Evolutionary conservation across 192 early-diverging fungal species (phyloP), one percentile per base, ranked within the genome.

Genomic region (Coemansia sp.): DNA sequence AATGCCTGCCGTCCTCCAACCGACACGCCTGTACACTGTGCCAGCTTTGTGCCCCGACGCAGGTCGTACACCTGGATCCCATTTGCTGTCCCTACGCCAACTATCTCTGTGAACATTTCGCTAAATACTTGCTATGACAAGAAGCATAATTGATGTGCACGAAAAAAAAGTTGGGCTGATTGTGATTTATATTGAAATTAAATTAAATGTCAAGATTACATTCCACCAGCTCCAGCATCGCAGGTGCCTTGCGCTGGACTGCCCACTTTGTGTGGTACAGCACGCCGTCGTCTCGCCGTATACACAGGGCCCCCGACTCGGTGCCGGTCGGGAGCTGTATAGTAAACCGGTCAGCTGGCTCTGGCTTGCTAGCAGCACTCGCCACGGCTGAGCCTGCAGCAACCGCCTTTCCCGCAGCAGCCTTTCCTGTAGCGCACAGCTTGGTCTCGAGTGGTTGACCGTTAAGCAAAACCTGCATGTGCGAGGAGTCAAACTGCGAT

Each of bases 11-110:
- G 68, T n/a, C 68, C 65, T 19, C 37, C 60, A 22, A 66, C 60
- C 15, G 57, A 47, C 11, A 72, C 73, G 37, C 66, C 69, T 56
- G 63, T 36, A 44, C 65, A 57, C 26, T 67, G 72, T 9, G 72
- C 72, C 36, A 81, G 62, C 52, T 64, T 66, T 1, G 78, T 75
- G 59, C 78, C 78, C 20, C 78, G 73, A 59, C 78, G 78, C 47
- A 81, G 62, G 37, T 81, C 78, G 26, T 75, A 81, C 44, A 81
- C 55, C 60, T 75, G 72, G 26, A 81, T 57, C 25, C 78, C 78
- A 60, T 17, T 59, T 31, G 34, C 59, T 1, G 68, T 71, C 25
- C 78, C 78, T 6, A 71, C 66, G 4, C 65, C 59, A 21, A 72
- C 68, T 20, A 68, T 68, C 38, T 81, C 78, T 2, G 72, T 65